Evolutionary conservation across 2,329 filamentous ascomycete genomes (phyloP).

Genomic region (Xylariaceae sp.): DNA sequence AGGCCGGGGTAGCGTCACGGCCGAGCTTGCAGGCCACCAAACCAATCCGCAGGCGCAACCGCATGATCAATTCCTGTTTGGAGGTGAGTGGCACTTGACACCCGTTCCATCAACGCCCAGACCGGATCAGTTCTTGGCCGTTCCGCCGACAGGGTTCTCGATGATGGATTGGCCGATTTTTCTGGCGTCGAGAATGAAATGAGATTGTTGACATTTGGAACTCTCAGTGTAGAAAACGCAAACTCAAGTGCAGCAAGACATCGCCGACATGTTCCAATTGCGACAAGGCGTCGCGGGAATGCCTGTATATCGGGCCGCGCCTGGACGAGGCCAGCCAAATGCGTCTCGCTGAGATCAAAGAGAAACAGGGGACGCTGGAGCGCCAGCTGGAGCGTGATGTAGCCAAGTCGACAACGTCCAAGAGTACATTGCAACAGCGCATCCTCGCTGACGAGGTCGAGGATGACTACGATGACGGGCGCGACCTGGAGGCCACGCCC

Average conservation of each 20-base stretch:
- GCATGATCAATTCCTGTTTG: constrained; percentile 67
- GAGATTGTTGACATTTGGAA: not conserved
- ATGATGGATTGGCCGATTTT: not conserved
- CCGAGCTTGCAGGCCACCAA: constrained; percentile 28
- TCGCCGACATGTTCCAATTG: constrained; percentile 69
- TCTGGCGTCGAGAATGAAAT: not conserved
- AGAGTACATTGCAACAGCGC: constrained; percentile 33
- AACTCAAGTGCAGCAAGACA: constrained; percentile 73
- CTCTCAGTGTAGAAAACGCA: constrained; percentile 63
- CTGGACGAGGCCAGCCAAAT: constrained; percentile 69
- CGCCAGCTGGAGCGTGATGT: constrained; percentile 67
- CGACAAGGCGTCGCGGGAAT: constrained; percentile 51
- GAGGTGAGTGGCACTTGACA: constrained; percentile 35
- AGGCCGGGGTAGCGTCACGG: constrained; percentile 21
- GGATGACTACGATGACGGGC: constrained; percentile 58
- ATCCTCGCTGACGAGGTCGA: constrained; percentile 51
- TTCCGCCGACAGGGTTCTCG: constrained; percentile 8
- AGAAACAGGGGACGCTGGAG: constrained; percentile 72
- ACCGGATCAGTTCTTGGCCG: not conserved
- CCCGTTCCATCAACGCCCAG: constrained; percentile 1
- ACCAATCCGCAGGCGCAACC: constrained; percentile 57
- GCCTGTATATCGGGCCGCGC: constrained; percentile 63
- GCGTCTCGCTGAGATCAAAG: constrained; percentile 73
- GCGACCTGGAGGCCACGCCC: constrained; percentile 59
- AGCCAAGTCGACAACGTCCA: constrained; percentile 43